Base-by-base conservation (phyloP, 345 rosid genomes). In the Citrus cavaleriei region DNA sequence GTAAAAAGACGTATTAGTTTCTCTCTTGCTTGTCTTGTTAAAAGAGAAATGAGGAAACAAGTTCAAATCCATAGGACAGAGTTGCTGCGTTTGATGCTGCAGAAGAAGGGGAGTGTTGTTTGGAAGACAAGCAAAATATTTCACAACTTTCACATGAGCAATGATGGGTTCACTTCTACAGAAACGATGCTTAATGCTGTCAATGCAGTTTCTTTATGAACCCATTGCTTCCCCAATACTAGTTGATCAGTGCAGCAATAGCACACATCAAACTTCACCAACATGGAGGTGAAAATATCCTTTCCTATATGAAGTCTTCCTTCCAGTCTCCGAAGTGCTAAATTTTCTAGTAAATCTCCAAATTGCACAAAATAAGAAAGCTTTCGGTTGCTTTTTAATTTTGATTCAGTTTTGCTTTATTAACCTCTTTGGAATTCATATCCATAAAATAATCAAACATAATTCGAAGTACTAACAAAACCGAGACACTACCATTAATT, bases 61-160 rank as follows among this genome's bases (percentile, higher is more conserved):
- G 37, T 34, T 34, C 1, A 34, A 34, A 34, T 34, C 37, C 37
- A 34, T 34, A 34, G 37, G 37, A 34, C 5, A 34, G 37, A 34
- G 37, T 34, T 34, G 37, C 37, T 34, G 35, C 35, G 6, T 34
- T 34, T 34, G 5, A 34, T 34, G 37, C 7, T 10, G 46, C 46
- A 40, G 0, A 42, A 42, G 4, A 42, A 42, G 16, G 16, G 16
- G 16, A 42, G 14, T 46, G 51, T 46, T 1, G 58, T 18, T 30
- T 68, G 75, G 75, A 75, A 55, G 3, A 68, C 34, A 13, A 34
- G 64, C 49, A 69, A 80, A 30, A 14, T 49, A 6, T 30, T 74
- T 70, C 75, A 69, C 74, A 25, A 10, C 55, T 74, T 80, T 34
- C 61, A 24, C 54, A 46, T 28, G 70, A 62, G 12, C 24, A 62